A percentile compares a stretch with the other conserved stretches of the same genome.
Evolutionary conservation across 2,329 filamentous ascomycete genomes (phyloP).

Genomic region (Polychaeton citri): DNA sequence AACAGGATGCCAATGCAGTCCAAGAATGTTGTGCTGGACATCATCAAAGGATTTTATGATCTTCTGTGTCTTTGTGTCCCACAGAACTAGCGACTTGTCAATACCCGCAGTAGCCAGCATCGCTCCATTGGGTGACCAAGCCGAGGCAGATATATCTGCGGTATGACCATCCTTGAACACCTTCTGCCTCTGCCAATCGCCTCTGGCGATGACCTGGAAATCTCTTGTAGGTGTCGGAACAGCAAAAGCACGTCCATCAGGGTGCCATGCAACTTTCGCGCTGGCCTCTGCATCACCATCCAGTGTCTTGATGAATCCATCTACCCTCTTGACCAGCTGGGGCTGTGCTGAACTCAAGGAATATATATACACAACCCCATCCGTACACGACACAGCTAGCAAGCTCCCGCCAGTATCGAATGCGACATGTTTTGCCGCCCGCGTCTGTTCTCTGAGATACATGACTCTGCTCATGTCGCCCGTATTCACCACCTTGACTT

Average conservation of each 20-base stretch:
- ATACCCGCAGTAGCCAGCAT: conserved; percentile 56
- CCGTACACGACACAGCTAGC: conserved; percentile 70
- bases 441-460: conserved; percentile 68
- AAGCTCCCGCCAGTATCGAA: conserved; percentile 71
- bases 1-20: conserved; percentile 79
- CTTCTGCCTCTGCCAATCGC: conserved; percentile 79
- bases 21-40: conserved; percentile 57
- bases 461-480: conserved; percentile 64
- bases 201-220: conserved; percentile 74
- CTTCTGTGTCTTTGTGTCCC: conserved; percentile 81
- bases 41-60: conserved; percentile 64
- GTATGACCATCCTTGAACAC: conserved; percentile 67
- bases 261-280: conserved; percentile 75
- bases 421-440: conserved; percentile 79
- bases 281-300: conserved; percentile 67
- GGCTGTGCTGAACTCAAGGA: conserved; percentile 66
- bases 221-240: conserved; percentile 69
- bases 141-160: conserved; percentile 70
- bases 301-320: conserved; percentile 67
- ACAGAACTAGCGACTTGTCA: conserved; percentile 56
- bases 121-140: conserved; percentile 92
- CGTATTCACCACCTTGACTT: conserved; percentile 77
- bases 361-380: conserved; percentile 85
- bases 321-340: conserved; percentile 67
- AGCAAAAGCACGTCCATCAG: conserved; percentile 83